These are phyloP conservation scores for Emericellopsis cladophorae DNA, from an alignment of 2,329 filamentous ascomycete species.

Conservation along the genomic window DNA sequence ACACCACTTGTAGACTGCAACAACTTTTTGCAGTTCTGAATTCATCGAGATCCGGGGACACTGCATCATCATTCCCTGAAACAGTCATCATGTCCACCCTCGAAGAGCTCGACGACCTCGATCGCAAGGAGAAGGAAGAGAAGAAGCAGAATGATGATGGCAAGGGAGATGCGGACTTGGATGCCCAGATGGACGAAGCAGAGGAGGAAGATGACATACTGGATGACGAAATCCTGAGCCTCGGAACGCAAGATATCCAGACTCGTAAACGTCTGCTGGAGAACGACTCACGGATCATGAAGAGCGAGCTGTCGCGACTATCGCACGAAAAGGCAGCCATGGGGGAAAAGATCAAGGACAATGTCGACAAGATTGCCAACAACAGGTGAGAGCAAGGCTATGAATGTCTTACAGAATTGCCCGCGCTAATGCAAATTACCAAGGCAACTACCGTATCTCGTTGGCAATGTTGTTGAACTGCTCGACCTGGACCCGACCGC, in stretches of 20 bases:
- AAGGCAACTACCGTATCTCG: conserved; percentile 94
- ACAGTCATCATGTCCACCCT: conserved; percentile 66
- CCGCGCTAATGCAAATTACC: background rate
- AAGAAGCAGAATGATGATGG: conserved; percentile 29
- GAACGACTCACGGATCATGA: conserved; percentile 98
- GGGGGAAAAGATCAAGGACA: conserved; percentile 99
- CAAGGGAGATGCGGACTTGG: conserved; percentile 41
- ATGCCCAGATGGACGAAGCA: conserved; percentile 86
- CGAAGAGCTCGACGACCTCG: conserved; percentile 82
- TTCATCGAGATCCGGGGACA: background rate
- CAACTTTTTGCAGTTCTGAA: too few relatives aligned
- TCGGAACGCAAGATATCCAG: conserved; percentile 89
- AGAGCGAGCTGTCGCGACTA: conserved; percentile 87
- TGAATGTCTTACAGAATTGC: background rate
- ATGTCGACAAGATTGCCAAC: conserved; percentile 97
- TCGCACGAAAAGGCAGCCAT: conserved; percentile 92
- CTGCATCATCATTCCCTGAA: background rate
- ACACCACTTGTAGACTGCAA: background rate
- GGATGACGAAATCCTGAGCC: conserved; percentile 84
- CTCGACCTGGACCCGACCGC: conserved; percentile 92
- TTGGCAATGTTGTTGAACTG: conserved; percentile 96
- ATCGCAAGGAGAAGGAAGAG: conserved; percentile 68
- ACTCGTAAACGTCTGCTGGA: conserved; percentile 85
- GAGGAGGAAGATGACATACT: conserved; percentile 60
- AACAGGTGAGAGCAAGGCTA: conserved; percentile 56